Conservation (phyloP, 257 asterid species). For the Forsythia viridissima region DNA sequence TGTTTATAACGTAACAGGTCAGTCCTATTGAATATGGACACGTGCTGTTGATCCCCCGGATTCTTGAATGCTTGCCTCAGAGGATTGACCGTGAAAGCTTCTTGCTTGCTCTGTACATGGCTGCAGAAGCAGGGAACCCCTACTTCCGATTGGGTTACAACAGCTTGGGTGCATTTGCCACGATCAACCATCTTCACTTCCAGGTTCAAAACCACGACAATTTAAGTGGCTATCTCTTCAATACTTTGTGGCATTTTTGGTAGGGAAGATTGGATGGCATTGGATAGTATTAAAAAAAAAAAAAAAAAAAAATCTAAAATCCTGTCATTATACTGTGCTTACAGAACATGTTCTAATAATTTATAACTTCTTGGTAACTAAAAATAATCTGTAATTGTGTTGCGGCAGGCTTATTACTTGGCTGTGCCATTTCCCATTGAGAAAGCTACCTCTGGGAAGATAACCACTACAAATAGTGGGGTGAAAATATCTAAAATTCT, state of each 20-base stretch:
- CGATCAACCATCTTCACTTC: constrained; percentile 96
- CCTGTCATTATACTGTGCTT: not conserved
- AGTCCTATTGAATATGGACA: constrained; percentile 98
- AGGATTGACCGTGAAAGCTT: constrained; percentile 79
- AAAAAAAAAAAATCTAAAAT: not conserved
- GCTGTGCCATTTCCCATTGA: constrained; percentile 68
- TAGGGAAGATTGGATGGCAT: no score
- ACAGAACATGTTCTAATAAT: not conserved
- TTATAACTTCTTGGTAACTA: not conserved
- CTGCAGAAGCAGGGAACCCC: constrained; percentile 81
- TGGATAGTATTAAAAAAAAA: not conserved
- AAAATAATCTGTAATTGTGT: not conserved
- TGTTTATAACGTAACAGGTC: constrained; percentile 58
- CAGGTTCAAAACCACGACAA: constrained; percentile 36
- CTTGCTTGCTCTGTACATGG: constrained; percentile 84
- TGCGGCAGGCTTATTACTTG: constrained; percentile 57
- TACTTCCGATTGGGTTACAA: constrained; percentile 94
- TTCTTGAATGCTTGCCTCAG: constrained; percentile 84
- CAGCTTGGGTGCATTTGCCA: constrained; percentile 98
- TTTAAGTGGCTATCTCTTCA: not conserved
- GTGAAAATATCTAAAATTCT: constrained; percentile 67
- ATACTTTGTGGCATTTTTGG: not conserved
- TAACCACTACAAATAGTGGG: constrained; percentile 48
- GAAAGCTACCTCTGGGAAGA: constrained; percentile 62
- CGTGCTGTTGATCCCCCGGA: constrained; percentile 81